A percentile compares a stretch with the other conserved stretches of the same genome.
phyloP scores from a whole-genome alignment of 345 rosid species.

The Aegle marmelos region DNA sequence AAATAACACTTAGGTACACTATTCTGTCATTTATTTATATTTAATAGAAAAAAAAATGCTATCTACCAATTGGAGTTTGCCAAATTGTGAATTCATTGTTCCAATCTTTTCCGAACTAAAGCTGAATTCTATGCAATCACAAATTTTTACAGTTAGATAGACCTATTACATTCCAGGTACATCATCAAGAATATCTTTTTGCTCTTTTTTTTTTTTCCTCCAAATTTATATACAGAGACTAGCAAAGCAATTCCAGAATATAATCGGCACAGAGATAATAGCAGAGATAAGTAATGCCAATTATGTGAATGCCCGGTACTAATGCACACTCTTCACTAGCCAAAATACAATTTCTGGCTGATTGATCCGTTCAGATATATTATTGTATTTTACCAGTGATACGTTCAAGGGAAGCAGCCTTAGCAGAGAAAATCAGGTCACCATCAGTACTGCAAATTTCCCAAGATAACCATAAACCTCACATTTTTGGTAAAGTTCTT shows the following conservation, averaged over 20 bases:
- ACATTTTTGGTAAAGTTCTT: neutral
- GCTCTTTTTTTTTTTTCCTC: neutral
- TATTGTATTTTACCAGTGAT: neutral
- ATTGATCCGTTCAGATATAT: neutral
- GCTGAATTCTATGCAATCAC: neutral
- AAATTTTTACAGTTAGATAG: too few relatives aligned
- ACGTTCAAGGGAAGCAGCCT: neutral
- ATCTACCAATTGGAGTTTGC: conserved; percentile 27
- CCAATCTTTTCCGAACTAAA: neutral
- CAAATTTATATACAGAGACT: neutral
- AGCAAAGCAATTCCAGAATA: neutral
- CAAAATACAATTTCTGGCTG: neutral
- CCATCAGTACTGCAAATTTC: neutral
- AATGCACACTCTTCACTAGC: neutral
- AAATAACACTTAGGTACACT: conserved; percentile 67
- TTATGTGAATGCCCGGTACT: neutral
- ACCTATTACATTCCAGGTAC: too few relatives aligned
- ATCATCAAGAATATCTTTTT: too few relatives aligned
- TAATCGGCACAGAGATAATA: neutral
- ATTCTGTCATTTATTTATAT: neutral
- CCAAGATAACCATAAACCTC: neutral
- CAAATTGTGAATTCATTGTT: conserved; percentile 39
- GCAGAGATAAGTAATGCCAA: neutral
- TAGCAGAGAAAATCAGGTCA: neutral
- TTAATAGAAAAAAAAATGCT: too few relatives aligned